These are phyloP conservation scores for Medicago lupulina DNA, from an alignment of 306 rosid genomes.

Conservation along the genomic window DNA sequence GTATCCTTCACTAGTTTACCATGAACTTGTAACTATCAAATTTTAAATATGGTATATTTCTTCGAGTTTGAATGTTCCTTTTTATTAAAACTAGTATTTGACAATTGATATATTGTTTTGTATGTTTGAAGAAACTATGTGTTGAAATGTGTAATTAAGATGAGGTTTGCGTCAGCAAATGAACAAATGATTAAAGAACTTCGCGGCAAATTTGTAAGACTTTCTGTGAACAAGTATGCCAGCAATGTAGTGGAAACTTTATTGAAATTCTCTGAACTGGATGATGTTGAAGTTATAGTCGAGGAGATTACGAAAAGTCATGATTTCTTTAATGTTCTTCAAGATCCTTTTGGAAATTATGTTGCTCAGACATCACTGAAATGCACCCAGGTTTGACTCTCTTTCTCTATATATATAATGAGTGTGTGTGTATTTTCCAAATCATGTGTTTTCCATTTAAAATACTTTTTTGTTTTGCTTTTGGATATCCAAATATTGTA, in stretches of 20 bases:
- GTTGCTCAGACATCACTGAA: slow-evolving; percentile 54
- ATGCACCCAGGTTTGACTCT: slow-evolving; percentile 42
- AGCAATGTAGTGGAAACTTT: slow-evolving; percentile 59
- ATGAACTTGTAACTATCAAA: neutral
- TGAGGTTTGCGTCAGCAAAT: neutral
- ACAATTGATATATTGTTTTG: neutral
- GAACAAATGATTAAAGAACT: slow-evolving; percentile 14
- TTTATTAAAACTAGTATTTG: neutral
- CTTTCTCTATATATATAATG: too few species aligned
- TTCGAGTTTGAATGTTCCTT: neutral
- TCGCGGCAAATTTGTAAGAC: slow-evolving; percentile 5
- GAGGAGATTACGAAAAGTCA: slow-evolving; percentile 37
- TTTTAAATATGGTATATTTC: neutral
- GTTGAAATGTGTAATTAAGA: slow-evolving; percentile 43
- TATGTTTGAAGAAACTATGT: slow-evolving; percentile 53
- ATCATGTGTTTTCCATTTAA: too few species aligned
- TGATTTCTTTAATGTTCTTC: slow-evolving; percentile 38
- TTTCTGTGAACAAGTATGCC: slow-evolving; percentile 51
- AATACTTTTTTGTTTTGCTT: too few species aligned
- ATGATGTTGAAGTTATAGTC: neutral
- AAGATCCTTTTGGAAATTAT: slow-evolving; percentile 51
- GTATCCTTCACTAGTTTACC: neutral
- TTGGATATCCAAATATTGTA: too few species aligned
- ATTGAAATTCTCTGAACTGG: neutral
- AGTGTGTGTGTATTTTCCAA: too few species aligned